Evolutionary conservation across 305 asterid species (phyloP), one percentile per base, ranked within the genome.

Genomic region (Striga hermonthica): DNA sequence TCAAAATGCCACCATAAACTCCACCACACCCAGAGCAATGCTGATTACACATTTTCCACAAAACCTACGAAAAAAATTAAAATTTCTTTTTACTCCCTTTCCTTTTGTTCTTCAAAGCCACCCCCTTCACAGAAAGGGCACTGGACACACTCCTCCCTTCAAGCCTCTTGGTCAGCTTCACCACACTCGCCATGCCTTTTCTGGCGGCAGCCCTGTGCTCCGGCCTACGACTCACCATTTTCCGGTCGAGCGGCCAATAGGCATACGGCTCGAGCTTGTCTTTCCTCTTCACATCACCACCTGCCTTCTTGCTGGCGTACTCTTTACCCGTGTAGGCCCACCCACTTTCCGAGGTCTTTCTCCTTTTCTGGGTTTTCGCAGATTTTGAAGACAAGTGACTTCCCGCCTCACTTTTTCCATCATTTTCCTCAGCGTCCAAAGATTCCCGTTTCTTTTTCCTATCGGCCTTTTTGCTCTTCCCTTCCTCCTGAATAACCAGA

Each of bases 211-310:
- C 93, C 58, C 93, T 66, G 14, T 90, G 96, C 78, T 90, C 99
- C 0, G 96, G 88, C 79, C 99, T 85, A 12, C 85, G 79, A 67
- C 99, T 93, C 81, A 93, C 74, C 97, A 93, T 90, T 74, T 90
- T 93, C 12, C 97, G 86, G 74, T 93, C 97, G 69, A 93, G 97
- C 36, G 99, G 97, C 99, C 99, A 90, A 66, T 93, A 90, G 4
- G 99, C 97, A 57, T 86, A 90, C 3, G 99, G 99, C 71, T 90
- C 99, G 4, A 93, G 88, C 80, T 90, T 93, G 66, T 86, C 95
- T 78, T 88, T 90, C 80, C 86, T 85, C 81, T 65, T 88, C 60
- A 90, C 56, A 65, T 93, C 99, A 36, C 99, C 97, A 34, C 88
- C 75, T 0, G 97, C 99, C 82, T 88, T 93, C 80, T 85, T 90